A percentile compares a stretch with the other conserved stretches of the same genome.
These are phyloP conservation scores for Linnemannia exigua DNA, from an alignment of 192 early-diverging fungal genomes.

Conservation along the genomic window DNA sequence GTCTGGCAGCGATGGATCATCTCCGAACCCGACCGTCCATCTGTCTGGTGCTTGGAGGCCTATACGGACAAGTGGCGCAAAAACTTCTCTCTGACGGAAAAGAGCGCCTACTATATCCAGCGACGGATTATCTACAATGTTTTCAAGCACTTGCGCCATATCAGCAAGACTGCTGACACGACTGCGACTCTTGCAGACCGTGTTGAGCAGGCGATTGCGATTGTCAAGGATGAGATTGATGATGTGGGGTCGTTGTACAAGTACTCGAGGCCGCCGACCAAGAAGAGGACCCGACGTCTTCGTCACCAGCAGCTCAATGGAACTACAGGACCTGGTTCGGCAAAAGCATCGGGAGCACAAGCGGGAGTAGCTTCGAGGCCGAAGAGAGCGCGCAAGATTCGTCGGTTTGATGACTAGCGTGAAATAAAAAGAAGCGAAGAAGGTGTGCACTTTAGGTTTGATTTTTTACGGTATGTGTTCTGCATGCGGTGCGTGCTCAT, in stretches of 20 bases:
- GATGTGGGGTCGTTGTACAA: background rate
- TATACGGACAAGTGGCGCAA: background rate
- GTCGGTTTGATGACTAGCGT: too few relatives aligned
- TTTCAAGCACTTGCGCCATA: background rate
- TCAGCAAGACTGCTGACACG: background rate
- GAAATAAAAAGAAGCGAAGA: background rate
- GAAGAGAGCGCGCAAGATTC: too few relatives aligned
- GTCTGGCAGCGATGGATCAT: conserved; percentile 3
- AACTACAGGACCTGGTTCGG: too few relatives aligned
- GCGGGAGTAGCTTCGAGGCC: too few relatives aligned
- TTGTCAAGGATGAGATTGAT: background rate
- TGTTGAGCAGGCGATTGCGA: background rate
- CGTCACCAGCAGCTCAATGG: too few relatives aligned
- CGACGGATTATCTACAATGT: background rate
- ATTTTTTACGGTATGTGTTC: too few relatives aligned
- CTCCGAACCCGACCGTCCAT: background rate
- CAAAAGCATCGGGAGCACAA: too few relatives aligned
- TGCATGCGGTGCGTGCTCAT: too few relatives aligned
- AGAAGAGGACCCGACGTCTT: background rate
- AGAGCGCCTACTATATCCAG: background rate
- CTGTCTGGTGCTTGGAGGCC: background rate
- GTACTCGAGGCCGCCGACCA: background rate
- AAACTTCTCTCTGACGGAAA: background rate
- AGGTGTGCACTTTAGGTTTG: too few relatives aligned
- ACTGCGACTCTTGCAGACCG: background rate